Percentiles rank a stretch among this genome's conserved stretches.
These are phyloP conservation scores for Trametes hirsuta DNA, from an alignment of 1,284 basidiomycete genomes.

Conservation along the genomic window DNA sequence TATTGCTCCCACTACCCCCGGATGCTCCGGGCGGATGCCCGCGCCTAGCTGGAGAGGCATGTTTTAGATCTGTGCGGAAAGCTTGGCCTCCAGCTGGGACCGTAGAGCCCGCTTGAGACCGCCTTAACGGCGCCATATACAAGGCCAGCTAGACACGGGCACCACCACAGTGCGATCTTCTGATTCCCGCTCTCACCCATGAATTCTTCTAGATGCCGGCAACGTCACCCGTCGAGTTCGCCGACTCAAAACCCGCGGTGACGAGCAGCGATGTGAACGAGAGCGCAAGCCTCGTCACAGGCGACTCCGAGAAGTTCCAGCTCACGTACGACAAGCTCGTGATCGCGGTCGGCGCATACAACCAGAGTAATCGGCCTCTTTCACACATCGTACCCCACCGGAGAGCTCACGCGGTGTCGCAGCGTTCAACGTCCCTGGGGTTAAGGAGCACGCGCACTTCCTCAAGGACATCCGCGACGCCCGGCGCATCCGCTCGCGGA, in stretches of 20 bases:
- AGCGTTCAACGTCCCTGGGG: slow-evolving; percentile 70
- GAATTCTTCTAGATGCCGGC: slow-evolving; percentile 52
- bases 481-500: slow-evolving; percentile 73
- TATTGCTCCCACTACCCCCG: neutral
- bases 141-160: too few relatives aligned
- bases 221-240: slow-evolving; percentile 46
- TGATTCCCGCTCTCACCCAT: too few relatives aligned
- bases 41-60: too few relatives aligned
- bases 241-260: slow-evolving; percentile 10
- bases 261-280: slow-evolving; percentile 2
- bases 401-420: slow-evolving; percentile 3
- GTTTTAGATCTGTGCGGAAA: too few relatives aligned
- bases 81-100: too few relatives aligned
- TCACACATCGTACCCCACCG: neutral
- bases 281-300: slow-evolving; percentile 3
- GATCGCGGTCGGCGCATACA: slow-evolving; percentile 84
- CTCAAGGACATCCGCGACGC: slow-evolving; percentile 85
- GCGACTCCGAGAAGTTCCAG: slow-evolving; percentile 48
- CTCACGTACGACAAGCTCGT: slow-evolving; percentile 78
- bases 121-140: too few relatives aligned
- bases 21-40: too few relatives aligned
- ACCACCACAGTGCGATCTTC: too few relatives aligned
- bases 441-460: slow-evolving; percentile 81
- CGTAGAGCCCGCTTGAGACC: too few relatives aligned
- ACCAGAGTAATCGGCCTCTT: slow-evolving; percentile 59